Conservation (phyloP, 306 rosid genomes). For the Lupinus albus region DNA sequence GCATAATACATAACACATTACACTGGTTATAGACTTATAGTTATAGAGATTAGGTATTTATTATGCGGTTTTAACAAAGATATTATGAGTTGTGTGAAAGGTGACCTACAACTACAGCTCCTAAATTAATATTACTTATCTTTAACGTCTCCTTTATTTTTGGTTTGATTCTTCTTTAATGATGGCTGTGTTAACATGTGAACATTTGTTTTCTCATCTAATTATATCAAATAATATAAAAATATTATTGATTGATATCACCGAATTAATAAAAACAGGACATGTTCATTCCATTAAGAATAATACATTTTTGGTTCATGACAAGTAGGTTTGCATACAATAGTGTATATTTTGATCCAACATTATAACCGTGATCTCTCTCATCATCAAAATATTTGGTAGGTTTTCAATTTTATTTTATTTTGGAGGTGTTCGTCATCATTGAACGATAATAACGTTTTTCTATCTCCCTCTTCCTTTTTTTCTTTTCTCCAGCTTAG, state of each 20-base stretch:
- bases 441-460: no score
- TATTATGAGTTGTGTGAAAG: constrained; percentile 53
- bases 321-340: constrained; percentile 53
- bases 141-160: constrained; percentile 33
- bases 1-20: no score
- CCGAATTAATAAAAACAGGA: no score
- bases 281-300: no score
- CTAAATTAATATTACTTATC: constrained; percentile 48
- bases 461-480: no score
- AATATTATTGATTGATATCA: no score
- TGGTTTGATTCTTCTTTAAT: not conserved
- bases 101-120: constrained; percentile 73
- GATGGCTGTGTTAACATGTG: constrained; percentile 32
- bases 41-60: constrained; percentile 12
- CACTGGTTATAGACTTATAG: not conserved
- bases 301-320: constrained; percentile 4
- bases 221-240: no score
- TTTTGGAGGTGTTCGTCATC: not conserved
- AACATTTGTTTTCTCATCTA: no score
- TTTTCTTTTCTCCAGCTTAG: no score
- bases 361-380: not conserved
- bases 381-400: not conserved
- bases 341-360: constrained; percentile 26
- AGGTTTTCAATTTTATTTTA: not conserved
- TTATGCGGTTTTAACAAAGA: not conserved